These are phyloP conservation scores for Trichoderma sp. DNA, from an alignment of 2,329 filamentous ascomycete species.

Conservation along the genomic window DNA sequence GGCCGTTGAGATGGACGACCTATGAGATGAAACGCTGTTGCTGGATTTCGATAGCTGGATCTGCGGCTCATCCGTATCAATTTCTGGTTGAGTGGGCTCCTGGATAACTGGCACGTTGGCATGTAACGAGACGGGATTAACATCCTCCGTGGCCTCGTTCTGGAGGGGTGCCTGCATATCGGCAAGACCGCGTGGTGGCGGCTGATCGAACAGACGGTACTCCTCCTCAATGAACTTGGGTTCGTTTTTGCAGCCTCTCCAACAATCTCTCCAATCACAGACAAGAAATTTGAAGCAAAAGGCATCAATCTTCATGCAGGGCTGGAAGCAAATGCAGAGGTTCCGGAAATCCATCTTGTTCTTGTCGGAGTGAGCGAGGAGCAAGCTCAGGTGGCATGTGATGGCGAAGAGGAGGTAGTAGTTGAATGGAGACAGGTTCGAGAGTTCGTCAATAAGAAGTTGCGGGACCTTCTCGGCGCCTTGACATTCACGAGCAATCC, in stretches of 20 bases:
- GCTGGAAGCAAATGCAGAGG: constrained; percentile 94
- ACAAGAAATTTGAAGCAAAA: constrained; percentile 96
- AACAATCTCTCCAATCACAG: constrained; percentile 93
- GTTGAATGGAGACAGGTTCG: constrained; percentile 92
- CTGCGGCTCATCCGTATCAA: constrained; percentile 46
- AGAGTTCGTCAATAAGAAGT: constrained; percentile 85
- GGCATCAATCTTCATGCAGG: constrained; percentile 92
- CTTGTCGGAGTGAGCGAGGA: constrained; percentile 88
- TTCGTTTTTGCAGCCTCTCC: constrained; percentile 94
- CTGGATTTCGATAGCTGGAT: constrained; percentile 44
- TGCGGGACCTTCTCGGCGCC: constrained; percentile 80
- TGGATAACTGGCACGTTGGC: constrained; percentile 56
- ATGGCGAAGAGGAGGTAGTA: constrained; percentile 98
- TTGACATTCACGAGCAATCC: constrained; percentile 76
- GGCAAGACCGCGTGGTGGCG: constrained; percentile 53
- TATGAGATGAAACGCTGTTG: constrained; percentile 46
- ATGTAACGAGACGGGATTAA: constrained; percentile 54
- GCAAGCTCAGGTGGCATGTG: constrained; percentile 89
- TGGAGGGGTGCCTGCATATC: constrained; percentile 36
- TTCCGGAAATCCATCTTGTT: constrained; percentile 99
- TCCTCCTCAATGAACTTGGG: constrained; percentile 74
- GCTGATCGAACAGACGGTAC: constrained; percentile 60
- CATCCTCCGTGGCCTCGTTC: constrained; percentile 24
- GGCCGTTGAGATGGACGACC: constrained; percentile 47
- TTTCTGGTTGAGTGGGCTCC: constrained; percentile 28